Conservation (phyloP, 306 rosid species). For the Dicorynia guianensis region DNA sequence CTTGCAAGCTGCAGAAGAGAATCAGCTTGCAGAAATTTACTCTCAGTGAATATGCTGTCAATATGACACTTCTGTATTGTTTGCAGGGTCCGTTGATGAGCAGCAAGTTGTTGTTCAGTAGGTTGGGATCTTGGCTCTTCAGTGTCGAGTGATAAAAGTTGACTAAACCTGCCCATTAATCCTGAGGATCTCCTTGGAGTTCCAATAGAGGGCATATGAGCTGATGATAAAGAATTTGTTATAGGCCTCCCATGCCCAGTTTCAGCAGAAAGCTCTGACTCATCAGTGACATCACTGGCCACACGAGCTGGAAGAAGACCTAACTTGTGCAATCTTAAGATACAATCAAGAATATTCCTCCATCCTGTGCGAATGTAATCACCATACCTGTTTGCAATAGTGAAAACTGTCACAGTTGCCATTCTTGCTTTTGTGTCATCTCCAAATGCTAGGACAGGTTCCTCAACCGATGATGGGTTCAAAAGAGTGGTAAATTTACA, state of each 20-base stretch:
- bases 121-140: slow-evolving; percentile 99
- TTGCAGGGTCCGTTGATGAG: slow-evolving; percentile 94
- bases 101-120: slow-evolving; percentile 98
- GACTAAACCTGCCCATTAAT: slow-evolving; percentile 98
- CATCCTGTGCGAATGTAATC: slow-evolving; percentile 95
- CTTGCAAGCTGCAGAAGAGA: slow-evolving; percentile 91
- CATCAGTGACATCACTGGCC: slow-evolving; percentile 97
- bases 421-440: slow-evolving; percentile 96
- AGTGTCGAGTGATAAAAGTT: slow-evolving; percentile 93
- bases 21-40: slow-evolving; percentile 95
- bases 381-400: slow-evolving; percentile 93
- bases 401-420: slow-evolving; percentile 94
- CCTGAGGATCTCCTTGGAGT: slow-evolving; percentile 97
- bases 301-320: slow-evolving; percentile 98
- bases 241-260: slow-evolving; percentile 78
- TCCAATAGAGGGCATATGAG: slow-evolving; percentile 80
- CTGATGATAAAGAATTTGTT: slow-evolving; percentile 77
- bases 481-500: slow-evolving; percentile 96
- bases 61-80: slow-evolving; percentile 93
- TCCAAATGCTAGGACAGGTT: slow-evolving; percentile 92
- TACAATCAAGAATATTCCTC: slow-evolving; percentile 98
- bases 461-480: slow-evolving; percentile 86
- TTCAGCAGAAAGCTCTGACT: slow-evolving; percentile 82
- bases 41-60: slow-evolving; percentile 94
- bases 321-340: slow-evolving; percentile 91